Base-by-base conservation (phyloP, 2,329 filamentous ascomycete genomes). In the Elsinoe perseae region DNA sequence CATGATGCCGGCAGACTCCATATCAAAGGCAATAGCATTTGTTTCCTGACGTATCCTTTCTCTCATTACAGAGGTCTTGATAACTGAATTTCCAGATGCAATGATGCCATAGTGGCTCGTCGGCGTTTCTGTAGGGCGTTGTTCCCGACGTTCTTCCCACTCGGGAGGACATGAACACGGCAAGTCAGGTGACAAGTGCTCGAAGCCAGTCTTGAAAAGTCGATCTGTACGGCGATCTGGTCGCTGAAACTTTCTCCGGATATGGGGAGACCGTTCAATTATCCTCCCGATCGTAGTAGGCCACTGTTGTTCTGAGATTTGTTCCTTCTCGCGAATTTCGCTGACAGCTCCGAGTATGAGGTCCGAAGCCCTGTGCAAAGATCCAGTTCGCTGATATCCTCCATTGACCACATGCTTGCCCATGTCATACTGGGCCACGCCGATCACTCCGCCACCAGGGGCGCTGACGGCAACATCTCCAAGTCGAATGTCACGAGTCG, bases 31-130 rank as follows among this genome's bases (percentile, higher is more conserved):
- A 1, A 59, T 2, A 2, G 58, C 20, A 21, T 27, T 43, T 38
- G 30, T 50, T 57, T 50, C 58, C 59, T 38, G 57, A 64, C 43
- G 25, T 2, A 56, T 21, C n/a, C 12, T 42, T 12, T 59, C 48
- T n/a, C 57, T 23, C 3, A 34, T 42, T 2, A 1, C 21, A 9
- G 54, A 46, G 28, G 52, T 40, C 32, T 55, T 59, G 7, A 59
- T 50, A 5, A 59, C n/a, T 6, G 32, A 64, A 50, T 75, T 68
- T 9, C 68, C 71, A 1, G 71, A 74, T 4, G 65, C 73, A 1
- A 76, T 66, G 0, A 58, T 52, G 0, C 74, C 73, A 28, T 75
- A 61, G 43, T 73, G 69, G 0, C 75, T 57, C 0, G 9, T 58
- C 28, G 67, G 66, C 10, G 54, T 9, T 14, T 54, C 21, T 12